Percentiles rank a stretch among this genome's conserved stretches.
These are phyloP conservation scores for Emericellopsis cladophorae DNA, from an alignment of 2,329 filamentous ascomycete species.

Conservation along the genomic window DNA sequence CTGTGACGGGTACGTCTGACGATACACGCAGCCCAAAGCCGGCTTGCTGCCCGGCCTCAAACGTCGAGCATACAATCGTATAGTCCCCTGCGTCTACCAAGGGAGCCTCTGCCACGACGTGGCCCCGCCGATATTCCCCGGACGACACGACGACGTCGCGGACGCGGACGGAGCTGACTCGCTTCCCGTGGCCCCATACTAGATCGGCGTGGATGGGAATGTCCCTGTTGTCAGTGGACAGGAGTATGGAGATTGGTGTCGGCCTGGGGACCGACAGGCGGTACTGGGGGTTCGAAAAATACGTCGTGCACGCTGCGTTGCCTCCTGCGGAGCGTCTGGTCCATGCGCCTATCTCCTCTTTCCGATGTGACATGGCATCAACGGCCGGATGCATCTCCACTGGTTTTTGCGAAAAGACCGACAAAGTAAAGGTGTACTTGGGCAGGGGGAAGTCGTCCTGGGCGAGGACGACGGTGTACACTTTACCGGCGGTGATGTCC, in stretches of 20 bases:
- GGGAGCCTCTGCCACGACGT: slow-evolving; percentile 53
- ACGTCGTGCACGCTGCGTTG: slow-evolving; percentile 63
- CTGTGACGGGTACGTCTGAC: slow-evolving; percentile 39
- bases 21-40: slow-evolving; percentile 66
- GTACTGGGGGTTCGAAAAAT: slow-evolving; percentile 83
- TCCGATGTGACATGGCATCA: slow-evolving; percentile 44
- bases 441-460: slow-evolving; percentile 65
- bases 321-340: slow-evolving; percentile 71
- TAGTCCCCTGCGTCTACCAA: slow-evolving; percentile 61
- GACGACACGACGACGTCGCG: slow-evolving; percentile 74
- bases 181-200: slow-evolving; percentile 62
- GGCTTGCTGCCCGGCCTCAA: slow-evolving; percentile 66
- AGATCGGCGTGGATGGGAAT: slow-evolving; percentile 76
- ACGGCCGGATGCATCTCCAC: slow-evolving; percentile 50
- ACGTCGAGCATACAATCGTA: slow-evolving; percentile 83
- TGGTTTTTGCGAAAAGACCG: slow-evolving; percentile 58
- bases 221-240: slow-evolving; percentile 54
- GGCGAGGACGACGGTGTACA: slow-evolving; percentile 54
- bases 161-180: slow-evolving; percentile 55
- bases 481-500: slow-evolving; percentile 20
- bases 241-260: slow-evolving; percentile 57
- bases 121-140: slow-evolving; percentile 77
- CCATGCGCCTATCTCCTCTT: slow-evolving; percentile 57
- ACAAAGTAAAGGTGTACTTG: slow-evolving; percentile 76
- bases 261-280: slow-evolving; percentile 43